Evolutionary conservation across 1,139 yeast species (phyloP).

Genomic region (Meyerozyma smithsonii): DNA sequence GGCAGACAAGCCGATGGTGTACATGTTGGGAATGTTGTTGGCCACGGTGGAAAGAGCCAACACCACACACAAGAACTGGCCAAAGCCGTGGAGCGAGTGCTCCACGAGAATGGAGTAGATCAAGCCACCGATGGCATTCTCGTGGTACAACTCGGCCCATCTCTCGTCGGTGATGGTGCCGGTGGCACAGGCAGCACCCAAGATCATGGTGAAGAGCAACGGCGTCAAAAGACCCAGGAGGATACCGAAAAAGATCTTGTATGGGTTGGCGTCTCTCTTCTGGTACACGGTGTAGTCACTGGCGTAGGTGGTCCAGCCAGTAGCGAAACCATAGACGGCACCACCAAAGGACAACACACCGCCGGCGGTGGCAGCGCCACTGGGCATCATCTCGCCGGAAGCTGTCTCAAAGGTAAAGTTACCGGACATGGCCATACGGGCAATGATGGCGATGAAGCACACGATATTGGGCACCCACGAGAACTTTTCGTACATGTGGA

Average conservation of each 20-base stretch:
- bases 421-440: constrained; percentile 63
- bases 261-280: constrained; percentile 53
- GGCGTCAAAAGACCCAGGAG: constrained; percentile 63
- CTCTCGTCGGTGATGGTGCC: constrained; percentile 44
- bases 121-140: constrained; percentile 73
- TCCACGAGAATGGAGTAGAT: constrained; percentile 72
- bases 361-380: constrained; percentile 67
- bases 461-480: constrained; percentile 81
- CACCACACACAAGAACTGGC: constrained; percentile 82
- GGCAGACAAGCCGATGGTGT: constrained; percentile 79
- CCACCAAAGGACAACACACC: constrained; percentile 80
- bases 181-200: constrained; percentile 86
- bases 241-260: constrained; percentile 60
- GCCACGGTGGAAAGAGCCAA: constrained; percentile 82
- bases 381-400: constrained; percentile 24
- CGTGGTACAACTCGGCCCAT: constrained; percentile 50
- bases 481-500: constrained; percentile 79
- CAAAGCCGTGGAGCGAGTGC: constrained; percentile 81
- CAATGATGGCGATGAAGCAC: constrained; percentile 73
- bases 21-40: constrained; percentile 89
- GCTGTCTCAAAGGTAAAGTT: constrained; percentile 39
- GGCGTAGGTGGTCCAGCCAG: constrained; percentile 94
- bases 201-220: constrained; percentile 63
- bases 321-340: constrained; percentile 81
- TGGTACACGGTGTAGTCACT: constrained; percentile 91